These are phyloP conservation scores for Tricholoma sp. DNA, from an alignment of 768 basidiomycete species.

Conservation along the genomic window DNA sequence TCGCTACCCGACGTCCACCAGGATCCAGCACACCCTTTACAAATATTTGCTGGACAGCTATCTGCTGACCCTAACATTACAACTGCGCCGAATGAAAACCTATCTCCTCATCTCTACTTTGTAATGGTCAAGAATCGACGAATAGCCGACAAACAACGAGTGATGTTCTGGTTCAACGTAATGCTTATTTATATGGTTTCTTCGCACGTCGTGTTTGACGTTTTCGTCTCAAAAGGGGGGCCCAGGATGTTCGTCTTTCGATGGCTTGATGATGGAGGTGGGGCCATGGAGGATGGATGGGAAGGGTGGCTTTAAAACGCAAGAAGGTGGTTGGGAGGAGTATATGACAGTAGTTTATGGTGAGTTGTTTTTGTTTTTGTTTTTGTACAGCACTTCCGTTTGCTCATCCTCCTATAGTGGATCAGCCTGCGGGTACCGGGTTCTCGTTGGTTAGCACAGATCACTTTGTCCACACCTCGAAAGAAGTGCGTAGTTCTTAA, in stretches of 20 bases:
- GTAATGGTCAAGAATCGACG: constrained; percentile 85
- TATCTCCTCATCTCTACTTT: constrained; percentile 82
- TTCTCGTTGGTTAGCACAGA: constrained; percentile 88
- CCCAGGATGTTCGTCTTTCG: constrained; percentile 96
- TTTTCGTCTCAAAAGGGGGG: constrained; percentile 58
- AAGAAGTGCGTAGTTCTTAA: constrained; percentile 38
- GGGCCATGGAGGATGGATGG: constrained; percentile 86
- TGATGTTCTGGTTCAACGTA: constrained; percentile 98
- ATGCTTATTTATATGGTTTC: constrained; percentile 21
- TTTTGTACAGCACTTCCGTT: background rate
- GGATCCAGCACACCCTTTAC: constrained; percentile 64
- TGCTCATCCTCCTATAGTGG: constrained; percentile 50
- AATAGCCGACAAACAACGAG: constrained; percentile 81
- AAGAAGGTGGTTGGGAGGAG: constrained; percentile 95
- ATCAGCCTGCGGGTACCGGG: constrained; percentile 96
- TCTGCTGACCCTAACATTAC: constrained; percentile 66
- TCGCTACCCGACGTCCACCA: constrained; percentile 73
- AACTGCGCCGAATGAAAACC: constrained; percentile 46
- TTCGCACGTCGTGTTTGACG: background rate
- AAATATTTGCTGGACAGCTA: constrained; percentile 81
- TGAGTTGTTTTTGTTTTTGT: constrained; percentile 33
- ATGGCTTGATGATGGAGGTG: constrained; percentile 97
- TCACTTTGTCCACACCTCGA: constrained; percentile 74
- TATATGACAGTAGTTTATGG: constrained; percentile 91
- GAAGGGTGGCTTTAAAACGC: constrained; percentile 61